Conservation (phyloP, 805 yeast genomes). For the Yamadazyma insecticola region DNA sequence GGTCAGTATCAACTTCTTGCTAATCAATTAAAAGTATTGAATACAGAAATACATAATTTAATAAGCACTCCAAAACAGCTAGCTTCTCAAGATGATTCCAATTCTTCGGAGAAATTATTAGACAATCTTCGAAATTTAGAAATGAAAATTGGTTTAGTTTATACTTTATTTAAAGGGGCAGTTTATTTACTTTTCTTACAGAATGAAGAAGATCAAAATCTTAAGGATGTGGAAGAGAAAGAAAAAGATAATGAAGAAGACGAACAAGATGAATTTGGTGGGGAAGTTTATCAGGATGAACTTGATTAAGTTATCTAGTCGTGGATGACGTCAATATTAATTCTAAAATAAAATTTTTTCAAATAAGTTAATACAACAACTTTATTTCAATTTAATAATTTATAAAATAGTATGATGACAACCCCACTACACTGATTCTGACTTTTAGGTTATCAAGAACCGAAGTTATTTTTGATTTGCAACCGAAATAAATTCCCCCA, state of each 20-base stretch:
- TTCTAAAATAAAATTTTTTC: no score
- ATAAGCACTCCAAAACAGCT: constrained; percentile 13
- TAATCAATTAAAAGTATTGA: constrained; percentile 23
- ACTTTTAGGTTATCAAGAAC: no score
- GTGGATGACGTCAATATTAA: no score
- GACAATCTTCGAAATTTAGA: constrained; percentile 58
- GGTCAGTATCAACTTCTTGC: constrained; percentile 36
- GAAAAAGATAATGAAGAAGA: constrained; percentile 3
- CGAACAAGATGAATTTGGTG: no score
- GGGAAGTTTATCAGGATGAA: no score
- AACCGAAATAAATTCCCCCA: no score
- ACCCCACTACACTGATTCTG: no score
- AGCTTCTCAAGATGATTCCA: not conserved
- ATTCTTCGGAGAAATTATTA: constrained; percentile 27
- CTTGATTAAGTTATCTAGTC: no score
- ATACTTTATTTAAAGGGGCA: constrained; percentile 64
- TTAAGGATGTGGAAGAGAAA: constrained; percentile 4
- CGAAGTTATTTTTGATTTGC: no score
- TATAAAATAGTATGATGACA: no score
- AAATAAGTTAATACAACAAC: no score
- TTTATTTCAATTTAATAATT: no score
- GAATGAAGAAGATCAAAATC: constrained; percentile 29
- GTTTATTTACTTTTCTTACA: constrained; percentile 62
- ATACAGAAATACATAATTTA: constrained; percentile 28
- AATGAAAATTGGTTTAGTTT: constrained; percentile 57